Conservation (phyloP, 1,139 yeast genomes). For the Pichia sp. region DNA sequence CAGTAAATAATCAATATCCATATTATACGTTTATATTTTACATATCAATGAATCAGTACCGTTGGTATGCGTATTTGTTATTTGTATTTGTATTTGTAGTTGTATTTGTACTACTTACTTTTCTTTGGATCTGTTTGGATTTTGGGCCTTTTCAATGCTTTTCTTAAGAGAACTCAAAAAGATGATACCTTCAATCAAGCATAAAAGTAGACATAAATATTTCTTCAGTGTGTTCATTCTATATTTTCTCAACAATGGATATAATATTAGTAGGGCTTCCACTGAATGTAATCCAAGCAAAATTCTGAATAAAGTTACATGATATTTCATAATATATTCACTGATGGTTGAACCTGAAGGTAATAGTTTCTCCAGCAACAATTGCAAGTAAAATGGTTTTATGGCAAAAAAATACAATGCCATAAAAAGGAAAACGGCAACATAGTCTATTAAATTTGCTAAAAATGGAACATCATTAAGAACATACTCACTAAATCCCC, state of each 20-base stretch:
- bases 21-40: background rate
- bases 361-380: background rate
- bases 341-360: constrained; percentile 2
- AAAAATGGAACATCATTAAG: constrained; percentile 32
- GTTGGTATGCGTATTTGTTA: no score
- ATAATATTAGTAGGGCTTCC: constrained; percentile 36
- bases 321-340: constrained; percentile 4
- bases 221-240: constrained; percentile 45
- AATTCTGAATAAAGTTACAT: constrained; percentile 19
- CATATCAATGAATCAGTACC: no score
- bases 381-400: constrained; percentile 25
- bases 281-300: constrained; percentile 35
- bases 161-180: constrained; percentile 37
- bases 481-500: constrained; percentile 55
- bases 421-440: constrained; percentile 24
- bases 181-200: constrained; percentile 49
- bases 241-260: constrained; percentile 40
- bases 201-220: constrained; percentile 41
- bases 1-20: background rate
- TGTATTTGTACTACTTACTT: background rate
- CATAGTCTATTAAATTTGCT: constrained; percentile 4
- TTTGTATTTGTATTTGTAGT: background rate
- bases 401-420: constrained; percentile 18
- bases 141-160: constrained; percentile 9
- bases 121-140: constrained; percentile 9